phyloP scores from a whole-genome alignment of 768 basidiomycete genomes.

The Mycena epipterygia region DNA sequence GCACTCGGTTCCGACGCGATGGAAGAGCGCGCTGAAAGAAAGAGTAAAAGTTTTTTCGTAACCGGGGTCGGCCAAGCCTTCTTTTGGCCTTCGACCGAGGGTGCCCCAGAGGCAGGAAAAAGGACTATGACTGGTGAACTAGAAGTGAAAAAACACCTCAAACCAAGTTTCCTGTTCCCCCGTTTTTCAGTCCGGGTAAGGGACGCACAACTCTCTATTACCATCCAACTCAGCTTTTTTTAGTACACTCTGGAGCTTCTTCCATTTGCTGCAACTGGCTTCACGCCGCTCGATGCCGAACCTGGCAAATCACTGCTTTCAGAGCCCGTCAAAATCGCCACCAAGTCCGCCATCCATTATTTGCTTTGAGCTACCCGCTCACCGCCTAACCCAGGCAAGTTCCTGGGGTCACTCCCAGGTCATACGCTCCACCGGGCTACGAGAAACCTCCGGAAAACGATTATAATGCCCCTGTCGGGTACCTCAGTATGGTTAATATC shows the following conservation, averaged over 20 bases:
- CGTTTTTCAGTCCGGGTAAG: constrained; percentile 63
- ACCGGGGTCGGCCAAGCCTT: constrained; percentile 57
- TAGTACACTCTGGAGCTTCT: constrained; percentile 62
- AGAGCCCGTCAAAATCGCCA: constrained; percentile 56
- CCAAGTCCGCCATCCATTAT: constrained; percentile 27
- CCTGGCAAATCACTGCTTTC: constrained; percentile 46
- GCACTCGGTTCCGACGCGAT: constrained; percentile 64
- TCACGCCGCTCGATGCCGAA: constrained; percentile 41
- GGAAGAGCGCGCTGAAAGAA: constrained; percentile 49
- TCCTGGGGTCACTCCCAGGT: constrained; percentile 54
- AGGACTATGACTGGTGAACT: constrained; percentile 65
- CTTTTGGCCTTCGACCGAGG: constrained; percentile 62
- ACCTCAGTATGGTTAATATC: too few relatives aligned
- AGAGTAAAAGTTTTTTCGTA: constrained; percentile 63
- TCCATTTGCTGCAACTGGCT: constrained; percentile 60
- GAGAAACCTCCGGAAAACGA: constrained; percentile 56
- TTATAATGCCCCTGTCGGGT: constrained; percentile 65
- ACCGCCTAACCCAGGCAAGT: constrained; percentile 44
- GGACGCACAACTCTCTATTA: background rate
- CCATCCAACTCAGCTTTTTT: background rate
- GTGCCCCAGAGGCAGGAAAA: constrained; percentile 45
- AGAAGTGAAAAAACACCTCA: constrained; percentile 57
- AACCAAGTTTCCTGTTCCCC: constrained; percentile 55
- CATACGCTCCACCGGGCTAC: constrained; percentile 68
- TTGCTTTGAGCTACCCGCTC: background rate